Evolutionary conservation across 2,329 filamentous ascomycete genomes (phyloP), one percentile per base, ranked within the genome.

Genomic region (Mycosphaerella sp.): DNA sequence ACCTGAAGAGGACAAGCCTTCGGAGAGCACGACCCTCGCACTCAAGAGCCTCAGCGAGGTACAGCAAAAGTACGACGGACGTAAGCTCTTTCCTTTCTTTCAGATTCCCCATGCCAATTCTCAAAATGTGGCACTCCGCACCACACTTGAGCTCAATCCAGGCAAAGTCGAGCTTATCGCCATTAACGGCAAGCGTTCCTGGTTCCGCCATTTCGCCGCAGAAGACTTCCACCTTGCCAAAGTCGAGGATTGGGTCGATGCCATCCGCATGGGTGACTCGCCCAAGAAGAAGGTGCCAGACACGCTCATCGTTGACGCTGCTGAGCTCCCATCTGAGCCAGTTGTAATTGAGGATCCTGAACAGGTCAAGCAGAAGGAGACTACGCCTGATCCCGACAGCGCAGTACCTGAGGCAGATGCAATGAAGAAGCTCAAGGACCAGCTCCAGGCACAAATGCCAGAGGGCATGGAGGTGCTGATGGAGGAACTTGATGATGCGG

Each of bases 261-360:
- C 81, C n/a, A 89, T 97, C 56, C 84, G 89, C 34, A 79, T 98
- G 76, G 88, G 90, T 46, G 91, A 97, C 66, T 86, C 88, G 2
- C 73, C 79, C 53, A 96, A 91, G 76, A 78, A 82, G 62, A 87
- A 81, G 61, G 66, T 90, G 13, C 77, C 75, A 36, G 79, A 85
- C 53, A 64, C 64, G 4, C 41, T 76, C 32, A 57, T 76, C 8
- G 61, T 65, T 7, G 52, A 59, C 5, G 54, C 53, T n/a, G 59
- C 58, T 21, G 56, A 59, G 8, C 53, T 66, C 36, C 62, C 64
- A 7, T 53, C 48, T 8, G 62, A 64, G 44, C 51, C 49, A 10
- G 60, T 62, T 6, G 50, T 59, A 53, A 40, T 58, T 7, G 48
- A 61, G n/a, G 52, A 57, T 32, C 45, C 50, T 17, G 59, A 58